Percentiles rank a stretch among this genome's conserved stretches.
Evolutionary conservation across 169 alveolate species (phyloP).

Genomic region (Babesia caballi): DNA sequence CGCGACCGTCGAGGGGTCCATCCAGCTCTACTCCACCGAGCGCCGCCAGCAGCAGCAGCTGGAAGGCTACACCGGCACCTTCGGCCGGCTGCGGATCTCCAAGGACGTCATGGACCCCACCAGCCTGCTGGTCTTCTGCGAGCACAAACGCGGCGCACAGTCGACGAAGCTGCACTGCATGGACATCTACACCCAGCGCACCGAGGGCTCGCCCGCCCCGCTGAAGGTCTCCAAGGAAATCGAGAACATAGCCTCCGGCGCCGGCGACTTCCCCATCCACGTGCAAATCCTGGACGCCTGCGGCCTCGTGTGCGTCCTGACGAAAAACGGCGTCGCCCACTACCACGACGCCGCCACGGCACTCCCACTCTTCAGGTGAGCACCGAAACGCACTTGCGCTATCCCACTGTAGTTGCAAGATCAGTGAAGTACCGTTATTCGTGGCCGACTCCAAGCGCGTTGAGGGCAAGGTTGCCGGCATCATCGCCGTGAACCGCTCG

Average conservation of each 20-base stretch:
- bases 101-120: slow-evolving; percentile 22
- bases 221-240: slow-evolving; percentile 69
- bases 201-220: slow-evolving; percentile 43
- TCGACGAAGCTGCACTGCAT: slow-evolving; percentile 87
- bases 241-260: slow-evolving; percentile 48
- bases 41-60: slow-evolving; percentile 89
- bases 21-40: slow-evolving; percentile 91
- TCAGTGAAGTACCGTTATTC: slow-evolving; percentile 38
- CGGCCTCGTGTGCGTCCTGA: slow-evolving; percentile 80
- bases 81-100: slow-evolving; percentile 74
- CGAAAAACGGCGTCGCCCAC: slow-evolving; percentile 72
- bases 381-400: neutral
- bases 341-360: slow-evolving; percentile 72
- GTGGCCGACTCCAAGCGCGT: slow-evolving; percentile 38
- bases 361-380: slow-evolving; percentile 36
- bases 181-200: slow-evolving; percentile 85
- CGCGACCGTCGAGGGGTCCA: slow-evolving; percentile 88
- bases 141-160: slow-evolving; percentile 87
- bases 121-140: slow-evolving; percentile 87
- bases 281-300: slow-evolving; percentile 79
- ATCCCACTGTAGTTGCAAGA: neutral
- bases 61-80: slow-evolving; percentile 94
- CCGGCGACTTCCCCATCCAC: slow-evolving; percentile 76
- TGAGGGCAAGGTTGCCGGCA: slow-evolving; percentile 42
- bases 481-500: slow-evolving; percentile 36